Percentiles rank a stretch among this genome's conserved stretches.
These are phyloP conservation scores for Neurospora sp. DNA, from an alignment of 2,329 filamentous ascomycete genomes.

Conservation along the genomic window DNA sequence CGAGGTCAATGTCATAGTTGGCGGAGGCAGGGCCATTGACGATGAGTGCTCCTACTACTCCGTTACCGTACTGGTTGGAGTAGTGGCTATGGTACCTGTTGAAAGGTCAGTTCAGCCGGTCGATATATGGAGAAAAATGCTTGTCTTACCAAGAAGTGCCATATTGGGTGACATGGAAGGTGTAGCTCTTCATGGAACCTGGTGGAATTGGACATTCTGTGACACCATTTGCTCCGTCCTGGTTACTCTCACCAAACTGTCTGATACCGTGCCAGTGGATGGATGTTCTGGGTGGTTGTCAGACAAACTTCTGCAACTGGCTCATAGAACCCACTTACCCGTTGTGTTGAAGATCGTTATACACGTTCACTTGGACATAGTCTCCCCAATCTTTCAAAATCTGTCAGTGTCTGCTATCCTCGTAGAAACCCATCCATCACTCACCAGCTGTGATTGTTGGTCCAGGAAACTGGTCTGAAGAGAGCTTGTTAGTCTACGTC, in stretches of 20 bases:
- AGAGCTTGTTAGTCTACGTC: not conserved
- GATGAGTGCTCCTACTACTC: constrained; percentile 39
- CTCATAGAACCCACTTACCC: constrained; percentile 4
- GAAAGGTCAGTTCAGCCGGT: not conserved
- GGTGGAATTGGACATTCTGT: constrained; percentile 33
- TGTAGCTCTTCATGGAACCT: constrained; percentile 24
- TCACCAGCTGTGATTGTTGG: constrained; percentile 11
- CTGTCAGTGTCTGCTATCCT: not conserved
- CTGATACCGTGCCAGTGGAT: constrained; percentile 40
- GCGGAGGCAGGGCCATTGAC: constrained; percentile 38
- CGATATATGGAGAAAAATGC: not conserved
- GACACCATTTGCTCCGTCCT: constrained; percentile 35
- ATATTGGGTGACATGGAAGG: constrained; percentile 27
- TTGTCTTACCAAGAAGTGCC: constrained; percentile 23
- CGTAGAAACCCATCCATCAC: not conserved
- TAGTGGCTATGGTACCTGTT: constrained; percentile 40
- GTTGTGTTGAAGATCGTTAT: constrained; percentile 20
- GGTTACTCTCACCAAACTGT: constrained; percentile 30
- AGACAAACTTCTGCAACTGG: not conserved
- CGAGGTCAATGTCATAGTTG: constrained; percentile 44
- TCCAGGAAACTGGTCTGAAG: constrained; percentile 11
- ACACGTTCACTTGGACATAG: constrained; percentile 15
- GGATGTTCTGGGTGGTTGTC: constrained; percentile 22
- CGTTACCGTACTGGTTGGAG: constrained; percentile 39
- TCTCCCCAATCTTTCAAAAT: constrained; percentile 17